phyloP scores from a whole-genome alignment of 73 alveolate species.

The Paramecium primaurelia region DNA sequence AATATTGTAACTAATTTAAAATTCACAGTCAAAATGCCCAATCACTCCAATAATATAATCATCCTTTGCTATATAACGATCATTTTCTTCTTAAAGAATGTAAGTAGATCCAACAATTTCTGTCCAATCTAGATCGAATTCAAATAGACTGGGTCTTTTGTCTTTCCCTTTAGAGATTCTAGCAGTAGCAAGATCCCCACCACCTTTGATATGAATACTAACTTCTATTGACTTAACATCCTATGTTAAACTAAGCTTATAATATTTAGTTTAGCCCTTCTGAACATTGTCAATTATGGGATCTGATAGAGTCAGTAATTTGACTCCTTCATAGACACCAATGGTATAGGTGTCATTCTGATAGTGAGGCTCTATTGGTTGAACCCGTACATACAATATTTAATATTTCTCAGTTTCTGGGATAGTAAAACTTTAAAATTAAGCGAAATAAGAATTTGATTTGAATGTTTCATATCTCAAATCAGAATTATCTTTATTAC shows the following conservation, averaged over 20 bases:
- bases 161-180: neutral
- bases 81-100: neutral
- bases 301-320: neutral
- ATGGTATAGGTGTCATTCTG: neutral
- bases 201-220: neutral
- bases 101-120: neutral
- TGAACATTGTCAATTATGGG: neutral
- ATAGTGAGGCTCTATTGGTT: neutral
- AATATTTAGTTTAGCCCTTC: neutral
- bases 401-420: neutral
- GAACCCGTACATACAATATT: neutral
- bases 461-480: neutral
- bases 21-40: neutral
- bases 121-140: neutral
- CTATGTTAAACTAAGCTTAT: neutral
- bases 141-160: neutral
- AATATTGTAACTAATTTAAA: neutral
- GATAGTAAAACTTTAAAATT: neutral
- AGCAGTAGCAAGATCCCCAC: neutral
- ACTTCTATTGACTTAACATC: neutral
- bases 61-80: neutral
- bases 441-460: neutral
- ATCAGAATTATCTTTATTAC: neutral
- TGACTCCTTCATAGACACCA: neutral
- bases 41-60: neutral